Conservation (phyloP, 169 alveolate species). For the Cryptosporidium tyzzeri region DNA sequence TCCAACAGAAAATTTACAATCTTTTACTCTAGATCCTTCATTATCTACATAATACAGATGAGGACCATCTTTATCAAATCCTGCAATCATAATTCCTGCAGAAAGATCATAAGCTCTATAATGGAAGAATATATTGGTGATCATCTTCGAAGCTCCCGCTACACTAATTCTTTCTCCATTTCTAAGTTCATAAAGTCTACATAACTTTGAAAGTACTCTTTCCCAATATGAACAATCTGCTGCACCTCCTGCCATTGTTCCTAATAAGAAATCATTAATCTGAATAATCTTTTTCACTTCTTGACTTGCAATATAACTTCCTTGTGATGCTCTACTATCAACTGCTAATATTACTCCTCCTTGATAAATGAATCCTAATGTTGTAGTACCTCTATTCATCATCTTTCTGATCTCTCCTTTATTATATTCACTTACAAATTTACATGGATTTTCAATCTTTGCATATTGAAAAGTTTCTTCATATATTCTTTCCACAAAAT, state of each 20-base stretch:
- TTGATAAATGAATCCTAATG: constrained; percentile 93
- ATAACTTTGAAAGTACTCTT: constrained; percentile 91
- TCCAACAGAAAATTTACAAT: constrained; percentile 94
- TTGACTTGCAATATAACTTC: constrained; percentile 95
- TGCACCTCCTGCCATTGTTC: constrained; percentile 99
- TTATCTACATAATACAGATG: constrained; percentile 92
- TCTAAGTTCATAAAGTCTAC: constrained; percentile 91
- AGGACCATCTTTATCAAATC: constrained; percentile 92
- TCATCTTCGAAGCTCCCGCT: constrained; percentile 98
- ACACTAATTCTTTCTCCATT: constrained; percentile 94
- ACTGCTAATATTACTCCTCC: constrained; percentile 99
- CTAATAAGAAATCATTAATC: constrained; percentile 95
- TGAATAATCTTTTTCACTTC: constrained; percentile 96
- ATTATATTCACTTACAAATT: constrained; percentile 55
- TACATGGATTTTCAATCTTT: constrained; percentile 26
- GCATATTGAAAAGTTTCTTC: constrained; percentile 35
- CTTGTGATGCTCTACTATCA: constrained; percentile 99
- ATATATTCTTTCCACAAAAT: constrained; percentile 37
- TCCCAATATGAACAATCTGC: constrained; percentile 99
- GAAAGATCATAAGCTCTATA: constrained; percentile 98
- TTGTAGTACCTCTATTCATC: constrained; percentile 96
- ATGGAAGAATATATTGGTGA: constrained; percentile 93
- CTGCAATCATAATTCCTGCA: constrained; percentile 94
- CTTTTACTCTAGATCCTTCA: constrained; percentile 94
- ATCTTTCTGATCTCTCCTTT: constrained; percentile 52